A percentile compares a stretch with the other conserved stretches of the same genome.
Conservation (phyloP, 2,329 filamentous ascomycete genomes). For the Ceratocystis lukuohia region DNA sequence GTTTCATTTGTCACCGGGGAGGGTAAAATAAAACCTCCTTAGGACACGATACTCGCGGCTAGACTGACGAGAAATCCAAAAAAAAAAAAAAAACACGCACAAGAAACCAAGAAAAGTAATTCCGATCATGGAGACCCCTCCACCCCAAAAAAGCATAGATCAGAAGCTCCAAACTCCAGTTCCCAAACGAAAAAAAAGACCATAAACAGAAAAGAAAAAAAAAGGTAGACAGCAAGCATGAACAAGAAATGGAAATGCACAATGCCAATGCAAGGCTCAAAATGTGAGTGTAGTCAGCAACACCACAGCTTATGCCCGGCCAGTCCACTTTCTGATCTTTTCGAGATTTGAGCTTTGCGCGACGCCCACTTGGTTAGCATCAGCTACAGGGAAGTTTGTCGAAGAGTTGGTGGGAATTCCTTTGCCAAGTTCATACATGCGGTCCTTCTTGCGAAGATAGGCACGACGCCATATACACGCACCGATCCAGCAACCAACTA, state of each 20-base stretch:
- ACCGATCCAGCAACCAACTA: slow-evolving; percentile 51
- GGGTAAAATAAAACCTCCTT: not conserved
- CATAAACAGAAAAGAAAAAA: slow-evolving; percentile 2
- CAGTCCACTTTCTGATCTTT: slow-evolving; percentile 37
- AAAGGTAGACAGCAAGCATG: not conserved
- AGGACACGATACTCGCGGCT: not conserved
- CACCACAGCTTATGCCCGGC: slow-evolving; percentile 22
- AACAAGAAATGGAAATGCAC: not conserved
- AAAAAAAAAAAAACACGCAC: not conserved
- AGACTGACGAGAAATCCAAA: not conserved
- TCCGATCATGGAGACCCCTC: slow-evolving; percentile 13
- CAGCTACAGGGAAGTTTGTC: slow-evolving; percentile 19
- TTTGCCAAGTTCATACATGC: slow-evolving; percentile 37
- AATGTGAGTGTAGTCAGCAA: no score
- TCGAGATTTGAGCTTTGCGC: slow-evolving; percentile 21
- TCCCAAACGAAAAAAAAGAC: slow-evolving; percentile 14
- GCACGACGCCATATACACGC: slow-evolving; percentile 60
- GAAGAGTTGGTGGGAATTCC: slow-evolving; percentile 25
- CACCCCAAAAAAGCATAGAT: slow-evolving; percentile 11
- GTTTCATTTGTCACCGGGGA: not conserved
- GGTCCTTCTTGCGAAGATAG: slow-evolving; percentile 57
- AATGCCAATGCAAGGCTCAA: not conserved
- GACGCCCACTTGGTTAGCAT: not conserved
- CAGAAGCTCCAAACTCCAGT: slow-evolving; percentile 3
- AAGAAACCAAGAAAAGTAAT: not conserved